These are phyloP conservation scores for Hanseniaspora occidentalis DNA, from an alignment of 805 yeast species.

Conservation along the genomic window DNA sequence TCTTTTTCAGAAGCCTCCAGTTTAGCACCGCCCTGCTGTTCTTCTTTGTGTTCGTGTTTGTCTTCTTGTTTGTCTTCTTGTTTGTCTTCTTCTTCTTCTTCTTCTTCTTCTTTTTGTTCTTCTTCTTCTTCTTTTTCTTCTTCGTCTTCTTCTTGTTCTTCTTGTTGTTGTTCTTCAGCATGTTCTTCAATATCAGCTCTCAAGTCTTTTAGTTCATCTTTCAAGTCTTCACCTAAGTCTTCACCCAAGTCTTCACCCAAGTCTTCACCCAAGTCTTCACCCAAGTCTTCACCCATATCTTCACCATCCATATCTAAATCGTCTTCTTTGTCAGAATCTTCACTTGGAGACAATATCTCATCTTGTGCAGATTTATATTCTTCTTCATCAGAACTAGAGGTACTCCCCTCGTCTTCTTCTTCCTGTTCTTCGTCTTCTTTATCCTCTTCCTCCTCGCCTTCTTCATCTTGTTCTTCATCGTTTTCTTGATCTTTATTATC, in stretches of 20 bases:
- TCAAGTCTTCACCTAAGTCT: conserved; percentile 18
- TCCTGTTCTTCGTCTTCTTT: not conserved
- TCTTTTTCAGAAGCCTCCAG: conserved; percentile 6
- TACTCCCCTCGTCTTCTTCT: not conserved
- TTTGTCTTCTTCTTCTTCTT: conserved; percentile 7
- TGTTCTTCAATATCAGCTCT: conserved; percentile 10
- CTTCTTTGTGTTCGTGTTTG: conserved; percentile 10
- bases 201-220: conserved; percentile 15
- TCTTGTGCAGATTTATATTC: not conserved
- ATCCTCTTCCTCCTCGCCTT: conserved; percentile 4
- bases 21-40: conserved; percentile 9
- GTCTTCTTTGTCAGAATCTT: not conserved
- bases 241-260: conserved; percentile 19
- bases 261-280: conserved; percentile 24
- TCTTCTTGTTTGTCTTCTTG: not conserved
- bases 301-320: conserved; percentile 10
- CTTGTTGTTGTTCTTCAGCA: not conserved
- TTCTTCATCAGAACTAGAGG: not conserved
- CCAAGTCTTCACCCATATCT: conserved; percentile 25
- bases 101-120: conserved; percentile 5
- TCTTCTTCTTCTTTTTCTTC: conserved; percentile 1
- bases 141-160: conserved; percentile 3
- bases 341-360: not conserved
- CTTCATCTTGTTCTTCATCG: conserved; percentile 5
- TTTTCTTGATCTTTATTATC: conserved; percentile 22